Evolutionary conservation across 371 early-diverging fungal genomes (phyloP).

Genomic region (Parasitella parasitica): DNA sequence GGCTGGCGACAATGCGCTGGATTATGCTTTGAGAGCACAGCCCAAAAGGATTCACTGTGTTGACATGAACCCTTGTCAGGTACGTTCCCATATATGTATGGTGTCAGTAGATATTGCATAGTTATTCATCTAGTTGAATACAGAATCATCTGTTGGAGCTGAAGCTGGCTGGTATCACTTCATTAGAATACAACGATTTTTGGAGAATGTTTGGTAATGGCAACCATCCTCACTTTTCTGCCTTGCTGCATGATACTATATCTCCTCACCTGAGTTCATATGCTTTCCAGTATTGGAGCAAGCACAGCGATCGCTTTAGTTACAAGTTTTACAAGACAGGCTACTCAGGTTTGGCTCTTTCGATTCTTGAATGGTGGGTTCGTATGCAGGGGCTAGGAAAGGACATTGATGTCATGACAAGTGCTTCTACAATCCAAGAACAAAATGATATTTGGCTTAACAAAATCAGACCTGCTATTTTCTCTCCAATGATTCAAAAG

Average conservation of each 20-base stretch:
- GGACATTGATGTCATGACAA: constrained; percentile 60
- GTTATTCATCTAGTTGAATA: neutral
- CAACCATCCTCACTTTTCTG: constrained; percentile 56
- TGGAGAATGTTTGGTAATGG: constrained; percentile 88
- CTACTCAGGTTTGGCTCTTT: constrained; percentile 79
- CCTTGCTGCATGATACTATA: constrained; percentile 63
- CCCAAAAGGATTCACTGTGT: constrained; percentile 77
- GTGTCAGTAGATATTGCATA: too few species aligned
- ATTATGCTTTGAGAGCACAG: constrained; percentile 72
- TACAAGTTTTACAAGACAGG: constrained; percentile 82
- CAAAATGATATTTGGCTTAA: constrained; percentile 68
- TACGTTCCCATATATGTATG: constrained; percentile 6
- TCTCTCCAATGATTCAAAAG: constrained; percentile 62
- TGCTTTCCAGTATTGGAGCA: constrained; percentile 81
- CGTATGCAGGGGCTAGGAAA: constrained; percentile 59
- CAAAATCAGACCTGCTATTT: constrained; percentile 64
- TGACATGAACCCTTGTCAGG: constrained; percentile 89
- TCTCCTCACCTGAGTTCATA: constrained; percentile 74
- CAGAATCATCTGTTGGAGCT: constrained; percentile 82
- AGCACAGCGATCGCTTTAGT: constrained; percentile 56
- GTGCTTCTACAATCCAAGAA: constrained; percentile 55
- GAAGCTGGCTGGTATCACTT: constrained; percentile 71
- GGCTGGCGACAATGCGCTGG: constrained; percentile 85
- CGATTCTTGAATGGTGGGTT: constrained; percentile 66
- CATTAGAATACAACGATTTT: constrained; percentile 65